A percentile compares a stretch with the other conserved stretches of the same genome.
Evolutionary conservation across 768 basidiomycete genomes (phyloP).

Genomic region (Pleurotus djamor): DNA sequence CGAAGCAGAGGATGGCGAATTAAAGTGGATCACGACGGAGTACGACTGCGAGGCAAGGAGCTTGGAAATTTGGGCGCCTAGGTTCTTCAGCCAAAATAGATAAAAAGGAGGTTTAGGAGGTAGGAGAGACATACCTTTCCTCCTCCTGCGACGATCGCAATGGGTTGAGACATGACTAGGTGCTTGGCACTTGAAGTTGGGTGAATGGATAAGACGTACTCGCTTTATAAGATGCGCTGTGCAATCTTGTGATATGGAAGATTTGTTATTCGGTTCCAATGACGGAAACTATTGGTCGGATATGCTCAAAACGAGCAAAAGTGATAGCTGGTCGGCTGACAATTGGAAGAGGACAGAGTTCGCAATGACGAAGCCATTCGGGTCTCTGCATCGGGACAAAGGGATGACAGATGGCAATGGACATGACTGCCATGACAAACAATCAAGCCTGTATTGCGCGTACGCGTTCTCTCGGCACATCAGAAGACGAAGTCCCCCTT

Average conservation of each 20-base stretch:
- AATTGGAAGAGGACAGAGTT: too few species aligned
- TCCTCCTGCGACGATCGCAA: background rate
- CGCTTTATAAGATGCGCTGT: background rate
- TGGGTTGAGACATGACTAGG: background rate
- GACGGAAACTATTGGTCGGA: too few species aligned
- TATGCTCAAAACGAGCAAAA: too few species aligned
- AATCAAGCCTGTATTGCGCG: too few species aligned
- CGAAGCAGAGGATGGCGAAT: background rate
- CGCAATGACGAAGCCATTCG: too few species aligned
- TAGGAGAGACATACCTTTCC: background rate
- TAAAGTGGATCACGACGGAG: background rate
- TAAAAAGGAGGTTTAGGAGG: background rate
- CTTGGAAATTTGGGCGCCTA: background rate
- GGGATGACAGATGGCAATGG: too few species aligned
- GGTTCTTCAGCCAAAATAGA: background rate
- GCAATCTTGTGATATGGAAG: background rate
- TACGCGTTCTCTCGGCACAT: too few species aligned
- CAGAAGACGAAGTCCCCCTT: too few species aligned
- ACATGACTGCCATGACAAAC: too few species aligned
- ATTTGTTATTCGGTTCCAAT: background rate
- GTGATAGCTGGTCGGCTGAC: too few species aligned
- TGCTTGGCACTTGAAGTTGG: background rate
- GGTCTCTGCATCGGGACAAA: too few species aligned
- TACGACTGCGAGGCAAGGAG: background rate
- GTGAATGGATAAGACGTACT: background rate